Base-by-base conservation (phyloP, 2,329 filamentous ascomycete species). In the Nemania serpens region DNA sequence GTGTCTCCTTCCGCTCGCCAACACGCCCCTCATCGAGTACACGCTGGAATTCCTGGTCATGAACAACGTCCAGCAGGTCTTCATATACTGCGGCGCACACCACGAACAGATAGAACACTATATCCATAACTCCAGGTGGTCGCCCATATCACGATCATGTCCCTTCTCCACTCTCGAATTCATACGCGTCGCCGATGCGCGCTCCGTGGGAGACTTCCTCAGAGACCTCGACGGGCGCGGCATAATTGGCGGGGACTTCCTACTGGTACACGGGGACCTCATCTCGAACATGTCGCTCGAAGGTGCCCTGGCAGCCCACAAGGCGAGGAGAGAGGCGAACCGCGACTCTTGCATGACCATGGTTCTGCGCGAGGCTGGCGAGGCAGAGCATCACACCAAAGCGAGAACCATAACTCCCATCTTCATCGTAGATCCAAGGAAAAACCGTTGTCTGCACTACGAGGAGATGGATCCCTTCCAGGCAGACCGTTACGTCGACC, bases 311-410 rank as follows among this genome's bases (percentile, higher is more conserved):
- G 86, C 88, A 2, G 88, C 87, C 55, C 95, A 99, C 75, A 87
- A 91, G 62, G 88, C 88, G 57, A 88, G 95, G 61, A 87, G 93
- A 61, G 85, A 89, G 71, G 87, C 88, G 55, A 92, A 96, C 78
- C 94, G 95, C 71, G 94, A 96, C 74, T 93, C 94, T 39, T 97
- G 97, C 76, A 98, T 99, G 95, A 99, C 95, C 2, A 90, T 97
- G 83, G 86, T 99, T 12, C 79, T 98, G 61, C 85, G 92, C 47
- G 89, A 93, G 73, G 91, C 88, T 9, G 91, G 91, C 47, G 78
- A 83, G 6, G 76, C 76, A 9, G 81, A 81, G 49, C 92, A 97
- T 76, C 83, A 91, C 55, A 93, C 91, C 29, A 94, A 94, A 75
- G 83, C 87, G 1, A 87, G 89, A 59, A 88, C 86, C 29, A 84